phyloP scores from a whole-genome alignment of 768 basidiomycete species.

The Panus rudis region DNA sequence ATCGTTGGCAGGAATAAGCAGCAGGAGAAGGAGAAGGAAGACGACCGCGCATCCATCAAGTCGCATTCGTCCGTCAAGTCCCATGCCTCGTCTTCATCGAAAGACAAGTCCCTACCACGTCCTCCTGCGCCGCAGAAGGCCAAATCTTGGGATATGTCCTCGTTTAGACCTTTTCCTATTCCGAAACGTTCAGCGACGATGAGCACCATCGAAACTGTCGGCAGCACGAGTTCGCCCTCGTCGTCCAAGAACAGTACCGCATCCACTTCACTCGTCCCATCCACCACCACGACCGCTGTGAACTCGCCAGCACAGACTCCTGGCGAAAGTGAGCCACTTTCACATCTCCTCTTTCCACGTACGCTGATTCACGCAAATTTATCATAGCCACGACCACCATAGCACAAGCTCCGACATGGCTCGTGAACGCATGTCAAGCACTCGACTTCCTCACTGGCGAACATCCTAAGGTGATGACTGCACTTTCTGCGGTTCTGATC shows the following conservation, averaged over 20 bases:
- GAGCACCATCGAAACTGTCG: slow-evolving; percentile 18
- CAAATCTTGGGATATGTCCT: slow-evolving; percentile 14
- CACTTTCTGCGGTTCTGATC: slow-evolving; percentile 71
- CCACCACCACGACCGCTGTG: slow-evolving; percentile 8
- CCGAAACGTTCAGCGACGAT: slow-evolving; percentile 19
- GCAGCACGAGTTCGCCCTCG: slow-evolving; percentile 12
- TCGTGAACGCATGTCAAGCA: slow-evolving; percentile 69
- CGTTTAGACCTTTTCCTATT: slow-evolving; percentile 18
- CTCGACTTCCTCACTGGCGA: slow-evolving; percentile 69
- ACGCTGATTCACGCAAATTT: background rate
- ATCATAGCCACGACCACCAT: slow-evolving; percentile 33
- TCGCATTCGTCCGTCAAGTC: slow-evolving; percentile 1
- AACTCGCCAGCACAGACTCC: slow-evolving; percentile 11
- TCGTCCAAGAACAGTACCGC: slow-evolving; percentile 9
- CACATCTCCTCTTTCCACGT: background rate
- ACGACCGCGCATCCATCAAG: slow-evolving; percentile 7
- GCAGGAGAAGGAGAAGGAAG: slow-evolving; percentile 6
- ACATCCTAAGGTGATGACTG: slow-evolving; percentile 70
- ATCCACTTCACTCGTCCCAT: slow-evolving; percentile 5
- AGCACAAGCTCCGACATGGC: slow-evolving; percentile 65
- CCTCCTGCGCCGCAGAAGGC: slow-evolving; percentile 14
- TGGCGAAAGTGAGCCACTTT: slow-evolving; percentile 10
- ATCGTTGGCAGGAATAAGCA: slow-evolving; percentile 13
- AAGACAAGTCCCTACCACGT: background rate
- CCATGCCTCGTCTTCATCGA: no score